Percentiles rank a stretch among this genome's conserved stretches.
phyloP scores from a whole-genome alignment of 768 basidiomycete genomes.

The Psilocybe subaeruginosa region DNA sequence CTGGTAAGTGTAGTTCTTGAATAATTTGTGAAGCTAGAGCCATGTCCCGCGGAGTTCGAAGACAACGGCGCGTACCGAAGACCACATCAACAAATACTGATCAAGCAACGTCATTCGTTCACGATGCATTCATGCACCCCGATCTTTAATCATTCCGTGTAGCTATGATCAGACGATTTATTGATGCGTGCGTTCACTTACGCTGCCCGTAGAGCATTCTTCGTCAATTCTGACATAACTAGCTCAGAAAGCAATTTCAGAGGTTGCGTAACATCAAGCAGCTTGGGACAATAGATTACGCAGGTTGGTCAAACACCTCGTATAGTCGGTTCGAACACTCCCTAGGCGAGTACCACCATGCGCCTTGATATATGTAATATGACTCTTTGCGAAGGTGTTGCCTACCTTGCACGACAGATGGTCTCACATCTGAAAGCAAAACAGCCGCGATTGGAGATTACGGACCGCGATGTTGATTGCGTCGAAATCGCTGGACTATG shows the following conservation, averaged over 20 bases:
- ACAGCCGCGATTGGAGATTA: conserved; percentile 68
- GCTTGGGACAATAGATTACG: conserved; percentile 73
- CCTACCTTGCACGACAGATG: conserved; percentile 69
- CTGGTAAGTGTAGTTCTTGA: too few relatives aligned
- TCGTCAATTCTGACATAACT: conserved; percentile 1
- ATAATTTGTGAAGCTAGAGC: too few relatives aligned
- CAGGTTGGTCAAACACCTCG: conserved; percentile 70
- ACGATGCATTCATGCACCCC: conserved; percentile 7
- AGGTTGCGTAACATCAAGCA: conserved; percentile 79
- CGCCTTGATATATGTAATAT: conserved; percentile 7
- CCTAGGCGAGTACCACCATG: conserved; percentile 52
- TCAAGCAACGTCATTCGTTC: too few relatives aligned
- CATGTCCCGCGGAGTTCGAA: too few relatives aligned
- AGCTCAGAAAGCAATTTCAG: conserved; percentile 70
- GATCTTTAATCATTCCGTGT: too few relatives aligned
- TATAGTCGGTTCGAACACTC: conserved; percentile 87
- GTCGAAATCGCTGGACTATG: conserved; percentile 84
- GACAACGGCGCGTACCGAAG: too few relatives aligned
- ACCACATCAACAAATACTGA: too few relatives aligned
- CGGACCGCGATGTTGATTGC: conserved; percentile 72
- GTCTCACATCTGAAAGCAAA: conserved; percentile 54
- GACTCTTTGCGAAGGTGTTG: conserved; percentile 57
- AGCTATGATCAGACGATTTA: conserved; percentile 41
- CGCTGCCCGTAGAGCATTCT: background rate
- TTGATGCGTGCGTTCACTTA: conserved; percentile 63